Evolutionary conservation across 2,329 filamentous ascomycete species (phyloP).

Genomic region (Neocatenulostroma microsporum): DNA sequence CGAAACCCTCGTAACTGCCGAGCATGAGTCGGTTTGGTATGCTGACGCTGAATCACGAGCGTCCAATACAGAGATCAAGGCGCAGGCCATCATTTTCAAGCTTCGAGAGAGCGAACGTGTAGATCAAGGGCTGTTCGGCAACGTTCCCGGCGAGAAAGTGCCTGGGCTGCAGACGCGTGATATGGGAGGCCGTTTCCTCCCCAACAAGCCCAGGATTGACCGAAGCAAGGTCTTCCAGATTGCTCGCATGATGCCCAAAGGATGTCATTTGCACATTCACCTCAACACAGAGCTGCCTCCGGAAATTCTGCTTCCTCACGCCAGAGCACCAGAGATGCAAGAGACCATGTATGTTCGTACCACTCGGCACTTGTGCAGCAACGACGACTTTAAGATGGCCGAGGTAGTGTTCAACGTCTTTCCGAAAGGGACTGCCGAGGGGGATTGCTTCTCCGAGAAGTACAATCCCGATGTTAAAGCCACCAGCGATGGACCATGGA

Average conservation of each 20-base stretch:
- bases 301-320: conserved; percentile 51
- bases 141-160: conserved; percentile 35
- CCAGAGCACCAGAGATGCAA: conserved; percentile 35
- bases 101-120: conserved; percentile 38
- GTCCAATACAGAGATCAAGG: conserved; percentile 23
- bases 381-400: conserved; percentile 43
- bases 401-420: conserved; percentile 57
- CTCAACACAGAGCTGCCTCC: conserved; percentile 68
- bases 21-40: conserved; percentile 33
- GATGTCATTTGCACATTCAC: conserved; percentile 65
- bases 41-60: conserved; percentile 21
- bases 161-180: conserved; percentile 33
- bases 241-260: conserved; percentile 58
- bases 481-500: conserved; percentile 27
- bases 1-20: conserved; percentile 24
- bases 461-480: conserved; percentile 37
- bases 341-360: conserved; percentile 63
- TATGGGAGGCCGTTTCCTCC: conserved; percentile 42
- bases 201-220: conserved; percentile 37
- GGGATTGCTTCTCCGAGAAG: conserved; percentile 41
- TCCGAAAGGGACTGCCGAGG: conserved; percentile 21
- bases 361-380: conserved; percentile 40
- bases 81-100: conserved; percentile 29
- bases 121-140: conserved; percentile 33
- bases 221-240: conserved; percentile 52